Evolutionary conservation across 768 basidiomycete species (phyloP).

Genomic region (Termitomyces heimii): DNA sequence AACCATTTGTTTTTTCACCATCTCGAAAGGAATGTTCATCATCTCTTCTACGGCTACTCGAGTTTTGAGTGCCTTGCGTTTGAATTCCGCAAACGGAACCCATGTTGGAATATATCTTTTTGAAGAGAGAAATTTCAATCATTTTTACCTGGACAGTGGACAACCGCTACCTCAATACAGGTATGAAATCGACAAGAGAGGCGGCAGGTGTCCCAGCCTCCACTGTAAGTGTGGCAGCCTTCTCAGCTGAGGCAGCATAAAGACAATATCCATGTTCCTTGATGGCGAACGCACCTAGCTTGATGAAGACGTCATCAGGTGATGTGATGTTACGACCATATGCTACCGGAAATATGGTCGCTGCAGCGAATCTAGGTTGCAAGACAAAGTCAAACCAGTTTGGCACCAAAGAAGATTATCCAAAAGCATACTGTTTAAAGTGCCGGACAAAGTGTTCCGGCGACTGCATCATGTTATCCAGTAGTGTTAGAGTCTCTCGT

Average conservation of each 20-base stretch:
- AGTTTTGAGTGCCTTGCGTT: slow-evolving; percentile 34
- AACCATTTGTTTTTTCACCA: slow-evolving; percentile 45
- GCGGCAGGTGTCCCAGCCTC: slow-evolving; percentile 41
- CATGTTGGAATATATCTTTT: slow-evolving; percentile 42
- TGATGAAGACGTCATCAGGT: slow-evolving; percentile 37
- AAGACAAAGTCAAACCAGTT: not conserved
- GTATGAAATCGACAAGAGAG: slow-evolving; percentile 45
- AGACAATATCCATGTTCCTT: not conserved
- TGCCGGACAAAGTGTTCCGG: slow-evolving; percentile 36
- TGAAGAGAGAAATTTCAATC: not conserved
- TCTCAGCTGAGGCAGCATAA: slow-evolving; percentile 29
- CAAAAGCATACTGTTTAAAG: slow-evolving; percentile 31
- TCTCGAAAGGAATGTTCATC: slow-evolving; percentile 46
- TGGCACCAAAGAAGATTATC: not conserved
- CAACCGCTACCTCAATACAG: slow-evolving; percentile 30
- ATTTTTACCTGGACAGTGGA: not conserved
- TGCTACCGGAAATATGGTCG: slow-evolving; percentile 41
- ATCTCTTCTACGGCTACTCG: slow-evolving; percentile 39
- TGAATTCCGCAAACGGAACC: slow-evolving; percentile 43
- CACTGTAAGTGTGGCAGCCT: slow-evolving; percentile 39
- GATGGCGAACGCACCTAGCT: slow-evolving; percentile 27
- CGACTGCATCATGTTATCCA: slow-evolving; percentile 31
- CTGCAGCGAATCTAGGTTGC: slow-evolving; percentile 36
- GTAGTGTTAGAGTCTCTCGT: slow-evolving; percentile 32
- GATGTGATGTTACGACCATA: slow-evolving; percentile 41